A percentile compares a stretch with the other conserved stretches of the same genome.
Conservation (phyloP, 2,329 filamentous ascomycete genomes). For the Periglandula ipomoeae region DNA sequence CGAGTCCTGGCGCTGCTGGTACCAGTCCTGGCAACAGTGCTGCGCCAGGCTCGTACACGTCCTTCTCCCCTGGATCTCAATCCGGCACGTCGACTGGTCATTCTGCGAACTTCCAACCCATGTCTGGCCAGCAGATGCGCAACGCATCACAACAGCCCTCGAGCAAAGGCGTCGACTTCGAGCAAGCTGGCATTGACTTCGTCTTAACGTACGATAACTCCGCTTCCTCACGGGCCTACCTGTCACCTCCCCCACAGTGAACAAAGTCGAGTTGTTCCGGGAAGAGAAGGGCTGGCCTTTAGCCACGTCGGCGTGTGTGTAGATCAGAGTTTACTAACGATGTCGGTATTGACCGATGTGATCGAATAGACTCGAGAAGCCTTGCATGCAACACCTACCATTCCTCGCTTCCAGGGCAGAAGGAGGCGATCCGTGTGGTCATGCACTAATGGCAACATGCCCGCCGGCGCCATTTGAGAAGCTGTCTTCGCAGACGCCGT, state of each 20-base stretch:
- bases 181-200: slow-evolving; percentile 81
- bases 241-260: slow-evolving; percentile 54
- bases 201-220: slow-evolving; percentile 73
- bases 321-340: slow-evolving; percentile 31
- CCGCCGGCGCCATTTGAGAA: slow-evolving; percentile 58
- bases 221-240: slow-evolving; percentile 51
- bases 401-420: slow-evolving; percentile 59
- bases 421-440: slow-evolving; percentile 64
- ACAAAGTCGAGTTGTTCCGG: slow-evolving; percentile 5
- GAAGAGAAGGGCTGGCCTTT: slow-evolving; percentile 6
- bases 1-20: slow-evolving; percentile 36
- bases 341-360: slow-evolving; percentile 25
- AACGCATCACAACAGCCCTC: slow-evolving; percentile 17
- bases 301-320: slow-evolving; percentile 8
- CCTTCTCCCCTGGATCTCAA: slow-evolving; percentile 35
- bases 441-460: slow-evolving; percentile 88
- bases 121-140: slow-evolving; percentile 23
- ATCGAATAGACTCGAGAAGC: slow-evolving; percentile 69
- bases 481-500: slow-evolving; percentile 40
- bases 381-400: slow-evolving; percentile 87
- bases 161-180: slow-evolving; percentile 53
- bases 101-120: slow-evolving; percentile 15
- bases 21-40: slow-evolving; percentile 55
- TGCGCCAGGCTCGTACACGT: slow-evolving; percentile 32
- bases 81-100: slow-evolving; percentile 30